Evolutionary conservation across 495 filamentous ascomycete species (phyloP).

Genomic region (Physcia stellaris): DNA sequence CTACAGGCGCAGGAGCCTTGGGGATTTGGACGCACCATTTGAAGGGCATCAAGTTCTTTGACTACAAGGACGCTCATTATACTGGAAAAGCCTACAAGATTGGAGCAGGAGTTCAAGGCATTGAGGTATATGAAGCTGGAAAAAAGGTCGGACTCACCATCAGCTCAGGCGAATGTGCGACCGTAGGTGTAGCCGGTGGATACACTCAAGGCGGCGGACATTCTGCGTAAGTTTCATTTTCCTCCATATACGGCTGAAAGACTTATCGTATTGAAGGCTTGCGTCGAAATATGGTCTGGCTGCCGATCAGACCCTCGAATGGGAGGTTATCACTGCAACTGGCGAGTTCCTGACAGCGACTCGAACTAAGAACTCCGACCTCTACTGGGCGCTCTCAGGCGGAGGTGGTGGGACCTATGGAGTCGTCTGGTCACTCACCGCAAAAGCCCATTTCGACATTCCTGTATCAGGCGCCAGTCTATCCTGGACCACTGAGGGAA

Average conservation of each 20-base stretch:
- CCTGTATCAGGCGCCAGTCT: constrained; percentile 20
- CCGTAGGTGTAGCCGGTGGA: constrained; percentile 30
- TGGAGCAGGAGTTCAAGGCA: constrained; percentile 30
- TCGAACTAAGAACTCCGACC: constrained; percentile 10
- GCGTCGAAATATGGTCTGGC: constrained; percentile 33
- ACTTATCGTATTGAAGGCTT: background rate
- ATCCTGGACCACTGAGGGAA: constrained; percentile 16
- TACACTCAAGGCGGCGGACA: constrained; percentile 43
- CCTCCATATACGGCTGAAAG: background rate
- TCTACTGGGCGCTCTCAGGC: constrained; percentile 16
- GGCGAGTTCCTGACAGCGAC: constrained; percentile 7
- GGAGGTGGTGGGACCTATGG: constrained; percentile 14
- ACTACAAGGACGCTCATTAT: constrained; percentile 21
- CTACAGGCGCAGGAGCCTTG: constrained; percentile 37
- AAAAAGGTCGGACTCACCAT: constrained; percentile 24
- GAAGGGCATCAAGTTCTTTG: constrained; percentile 30
- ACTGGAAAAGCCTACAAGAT: constrained; percentile 34
- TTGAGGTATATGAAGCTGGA: constrained; percentile 31
- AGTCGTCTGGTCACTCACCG: constrained; percentile 15
- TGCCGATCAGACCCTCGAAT: constrained; percentile 34
- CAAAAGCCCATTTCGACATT: constrained; percentile 17
- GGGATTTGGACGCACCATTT: constrained; percentile 41
- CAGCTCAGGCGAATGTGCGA: constrained; percentile 35
- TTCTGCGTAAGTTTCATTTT: constrained; percentile 21
- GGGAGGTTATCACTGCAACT: constrained; percentile 20